phyloP scores from a whole-genome alignment of 2,329 filamentous ascomycete genomes.

The Aspergillus jensenii region DNA sequence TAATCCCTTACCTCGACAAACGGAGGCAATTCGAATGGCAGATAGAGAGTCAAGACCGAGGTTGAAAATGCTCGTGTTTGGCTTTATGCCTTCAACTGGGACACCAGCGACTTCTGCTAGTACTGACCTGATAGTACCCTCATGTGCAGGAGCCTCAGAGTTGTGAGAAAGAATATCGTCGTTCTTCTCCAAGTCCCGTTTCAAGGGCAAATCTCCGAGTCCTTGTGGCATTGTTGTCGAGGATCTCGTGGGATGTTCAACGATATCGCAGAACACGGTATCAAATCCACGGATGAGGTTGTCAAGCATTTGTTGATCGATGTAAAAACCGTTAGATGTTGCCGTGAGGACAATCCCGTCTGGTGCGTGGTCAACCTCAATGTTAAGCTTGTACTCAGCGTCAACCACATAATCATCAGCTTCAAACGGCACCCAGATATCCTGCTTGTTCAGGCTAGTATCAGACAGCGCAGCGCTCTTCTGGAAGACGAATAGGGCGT shows the following conservation, averaged over 20 bases:
- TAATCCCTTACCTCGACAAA: conserved; percentile 27
- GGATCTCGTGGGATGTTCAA: conserved; percentile 27
- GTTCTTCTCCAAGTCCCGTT: background rate
- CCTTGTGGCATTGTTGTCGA: conserved; percentile 22
- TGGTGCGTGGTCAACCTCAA: conserved; percentile 29
- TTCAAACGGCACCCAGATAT: conserved; percentile 26
- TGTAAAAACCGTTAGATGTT: conserved; percentile 23
- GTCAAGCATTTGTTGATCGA: conserved; percentile 21
- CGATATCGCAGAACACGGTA: conserved; percentile 25
- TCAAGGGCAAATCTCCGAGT: conserved; percentile 24
- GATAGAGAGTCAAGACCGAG: conserved; percentile 34
- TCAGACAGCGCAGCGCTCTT: conserved; percentile 26
- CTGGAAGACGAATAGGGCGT: conserved; percentile 56
- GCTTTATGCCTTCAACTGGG: conserved; percentile 20
- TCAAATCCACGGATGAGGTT: conserved; percentile 20
- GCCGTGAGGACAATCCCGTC: conserved; percentile 22
- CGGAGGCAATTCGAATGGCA: conserved; percentile 30
- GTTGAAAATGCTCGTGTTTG: conserved; percentile 30
- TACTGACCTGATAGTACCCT: conserved; percentile 20
- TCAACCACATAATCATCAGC: conserved; percentile 20
- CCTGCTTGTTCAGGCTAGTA: conserved; percentile 14
- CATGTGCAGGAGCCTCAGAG: conserved; percentile 12
- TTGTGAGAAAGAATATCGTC: background rate
- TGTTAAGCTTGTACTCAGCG: conserved; percentile 32
- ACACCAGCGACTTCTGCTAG: conserved; percentile 25